A percentile compares a stretch with the other conserved stretches of the same genome.
These are phyloP conservation scores for Crataegus laevigata DNA, from an alignment of 306 rosid genomes.

Conservation along the genomic window DNA sequence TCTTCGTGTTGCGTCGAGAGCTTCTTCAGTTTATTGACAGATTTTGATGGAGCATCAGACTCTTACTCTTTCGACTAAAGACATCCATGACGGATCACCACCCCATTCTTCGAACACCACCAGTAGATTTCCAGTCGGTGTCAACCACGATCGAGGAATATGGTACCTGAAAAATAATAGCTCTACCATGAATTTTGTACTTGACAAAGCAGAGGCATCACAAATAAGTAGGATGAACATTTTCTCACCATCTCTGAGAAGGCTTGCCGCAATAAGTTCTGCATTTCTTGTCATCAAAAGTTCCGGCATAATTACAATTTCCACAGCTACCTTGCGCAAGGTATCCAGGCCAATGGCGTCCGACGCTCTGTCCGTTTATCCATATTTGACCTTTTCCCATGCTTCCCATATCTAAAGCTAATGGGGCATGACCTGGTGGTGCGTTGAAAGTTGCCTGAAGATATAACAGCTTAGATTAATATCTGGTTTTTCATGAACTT, in stretches of 20 bases:
- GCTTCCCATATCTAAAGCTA: conserved; percentile 86
- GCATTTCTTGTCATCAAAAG: conserved; percentile 59
- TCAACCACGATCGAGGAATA: conserved; percentile 85
- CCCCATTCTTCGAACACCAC: conserved; percentile 94
- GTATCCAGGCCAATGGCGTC: conserved; percentile 89
- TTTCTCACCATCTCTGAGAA: conserved; percentile 86
- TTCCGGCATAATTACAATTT: conserved; percentile 70
- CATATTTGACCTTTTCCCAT: conserved; percentile 96
- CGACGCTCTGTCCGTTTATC: conserved; percentile 86
- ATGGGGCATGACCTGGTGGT: conserved; percentile 65
- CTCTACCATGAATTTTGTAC: conserved; percentile 6
- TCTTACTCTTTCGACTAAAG: conserved; percentile 58
- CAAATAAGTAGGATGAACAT: conserved; percentile 3
- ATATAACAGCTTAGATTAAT: conserved; percentile 11
- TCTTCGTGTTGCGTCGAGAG: background rate
- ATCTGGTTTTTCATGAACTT: background rate
- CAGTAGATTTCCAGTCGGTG: conserved; percentile 50
- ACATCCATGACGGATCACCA: conserved; percentile 63
- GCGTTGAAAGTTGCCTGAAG: conserved; percentile 60
- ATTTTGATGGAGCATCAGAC: conserved; percentile 17
- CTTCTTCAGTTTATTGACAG: background rate
- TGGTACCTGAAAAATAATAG: conserved; percentile 67
- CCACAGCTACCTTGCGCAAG: conserved; percentile 58
- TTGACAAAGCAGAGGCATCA: background rate
- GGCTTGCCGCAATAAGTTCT: conserved; percentile 60